A percentile compares a stretch with the other conserved stretches of the same genome.
Evolutionary conservation across 2,329 filamentous ascomycete genomes (phyloP).

Genomic region (Thermothelomyces thermophilus): DNA sequence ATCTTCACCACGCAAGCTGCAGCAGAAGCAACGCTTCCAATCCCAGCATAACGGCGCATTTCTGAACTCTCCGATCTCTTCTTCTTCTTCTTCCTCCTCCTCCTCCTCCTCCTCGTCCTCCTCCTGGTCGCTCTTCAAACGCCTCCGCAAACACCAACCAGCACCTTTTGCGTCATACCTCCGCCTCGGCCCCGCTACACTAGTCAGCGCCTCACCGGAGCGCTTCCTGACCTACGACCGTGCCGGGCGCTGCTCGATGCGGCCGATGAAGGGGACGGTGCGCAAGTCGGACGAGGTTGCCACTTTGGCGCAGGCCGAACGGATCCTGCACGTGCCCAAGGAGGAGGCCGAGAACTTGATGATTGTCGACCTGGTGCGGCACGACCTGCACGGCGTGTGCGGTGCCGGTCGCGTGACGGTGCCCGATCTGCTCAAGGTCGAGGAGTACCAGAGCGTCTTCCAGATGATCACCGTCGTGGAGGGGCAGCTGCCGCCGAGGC

Average conservation of each 20-base stretch:
- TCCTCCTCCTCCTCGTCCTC: constrained; percentile 21
- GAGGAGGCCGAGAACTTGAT: constrained; percentile 95
- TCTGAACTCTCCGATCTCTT: too few relatives aligned
- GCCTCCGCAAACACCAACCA: constrained; percentile 64
- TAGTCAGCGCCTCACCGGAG: constrained; percentile 82
- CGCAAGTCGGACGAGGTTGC: constrained; percentile 60
- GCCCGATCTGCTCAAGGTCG: constrained; percentile 73
- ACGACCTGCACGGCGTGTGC: constrained; percentile 82
- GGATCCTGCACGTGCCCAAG: constrained; percentile 71
- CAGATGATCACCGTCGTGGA: constrained; percentile 87
- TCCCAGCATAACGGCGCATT: background rate
- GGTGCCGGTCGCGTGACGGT: constrained; percentile 68
- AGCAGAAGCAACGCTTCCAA: constrained; percentile 1
- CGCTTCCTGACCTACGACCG: constrained; percentile 63
- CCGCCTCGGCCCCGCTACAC: constrained; percentile 59
- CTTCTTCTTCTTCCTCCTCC: background rate
- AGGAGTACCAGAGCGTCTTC: constrained; percentile 86
- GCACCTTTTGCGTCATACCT: constrained; percentile 83
- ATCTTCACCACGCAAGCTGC: constrained; percentile 29
- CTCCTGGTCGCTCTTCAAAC: constrained; percentile 67
- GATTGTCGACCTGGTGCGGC: constrained; percentile 95
- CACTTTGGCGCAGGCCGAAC: constrained; percentile 65
- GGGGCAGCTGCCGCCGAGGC: constrained; percentile 45
- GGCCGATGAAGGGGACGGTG: constrained; percentile 97
- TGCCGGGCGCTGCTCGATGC: constrained; percentile 63